These are phyloP conservation scores for Aureobasidium lini DNA, from an alignment of 2,329 filamentous ascomycete species.

Conservation along the genomic window DNA sequence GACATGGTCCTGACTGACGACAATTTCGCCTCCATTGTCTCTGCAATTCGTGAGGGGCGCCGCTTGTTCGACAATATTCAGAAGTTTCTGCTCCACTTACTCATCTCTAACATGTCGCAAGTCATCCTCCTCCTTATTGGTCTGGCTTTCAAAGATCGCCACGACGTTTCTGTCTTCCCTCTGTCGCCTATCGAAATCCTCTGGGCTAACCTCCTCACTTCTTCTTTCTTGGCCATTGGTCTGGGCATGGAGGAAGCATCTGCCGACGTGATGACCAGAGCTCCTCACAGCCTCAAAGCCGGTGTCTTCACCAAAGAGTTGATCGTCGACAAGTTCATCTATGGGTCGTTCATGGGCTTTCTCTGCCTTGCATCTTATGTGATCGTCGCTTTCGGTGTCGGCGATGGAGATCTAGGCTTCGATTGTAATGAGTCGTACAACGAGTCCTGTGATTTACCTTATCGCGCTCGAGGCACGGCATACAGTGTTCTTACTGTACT, in stretches of 20 bases:
- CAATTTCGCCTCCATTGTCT: slow-evolving; percentile 39
- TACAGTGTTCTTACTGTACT: slow-evolving; percentile 39
- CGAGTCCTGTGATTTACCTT: slow-evolving; percentile 34
- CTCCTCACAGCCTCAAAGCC: slow-evolving; percentile 35
- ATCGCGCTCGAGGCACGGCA: slow-evolving; percentile 38
- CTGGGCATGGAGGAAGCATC: slow-evolving; percentile 40
- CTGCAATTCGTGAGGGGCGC: slow-evolving; percentile 38
- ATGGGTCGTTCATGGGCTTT: slow-evolving; percentile 39
- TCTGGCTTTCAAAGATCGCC: slow-evolving; percentile 38
- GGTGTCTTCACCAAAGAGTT: slow-evolving; percentile 41
- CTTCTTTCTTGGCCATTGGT: slow-evolving; percentile 40
- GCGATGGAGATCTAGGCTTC: slow-evolving; percentile 35
- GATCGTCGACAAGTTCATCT: slow-evolving; percentile 42
- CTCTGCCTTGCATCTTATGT: slow-evolving; percentile 39
- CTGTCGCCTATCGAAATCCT: slow-evolving; percentile 41
- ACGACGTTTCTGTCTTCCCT: slow-evolving; percentile 38
- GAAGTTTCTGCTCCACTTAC: slow-evolving; percentile 42
- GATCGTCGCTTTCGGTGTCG: slow-evolving; percentile 37
- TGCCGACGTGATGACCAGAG: slow-evolving; percentile 39
- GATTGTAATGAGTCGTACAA: slow-evolving; percentile 40
- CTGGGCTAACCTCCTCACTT: slow-evolving; percentile 42
- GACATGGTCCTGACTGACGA: slow-evolving; percentile 40
- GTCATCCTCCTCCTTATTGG: slow-evolving; percentile 41
- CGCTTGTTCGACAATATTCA: slow-evolving; percentile 42
- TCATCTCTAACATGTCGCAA: slow-evolving; percentile 43